A percentile compares a stretch with the other conserved stretches of the same genome.
Conservation (phyloP, 2,329 filamentous ascomycete species). For the Fonsecaea monophora region DNA sequence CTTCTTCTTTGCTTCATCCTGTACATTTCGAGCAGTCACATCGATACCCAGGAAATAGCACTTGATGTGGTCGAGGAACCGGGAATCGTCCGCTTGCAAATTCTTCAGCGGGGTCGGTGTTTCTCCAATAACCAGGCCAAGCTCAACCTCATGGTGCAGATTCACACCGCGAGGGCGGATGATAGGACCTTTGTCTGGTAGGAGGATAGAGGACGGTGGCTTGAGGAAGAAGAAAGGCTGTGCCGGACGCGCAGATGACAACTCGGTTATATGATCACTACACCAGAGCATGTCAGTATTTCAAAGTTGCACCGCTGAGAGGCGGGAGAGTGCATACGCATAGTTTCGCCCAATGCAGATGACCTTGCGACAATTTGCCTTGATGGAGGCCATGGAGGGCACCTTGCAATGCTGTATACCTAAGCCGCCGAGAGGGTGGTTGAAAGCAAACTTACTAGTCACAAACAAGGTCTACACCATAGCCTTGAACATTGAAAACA, state of each 20-base stretch:
- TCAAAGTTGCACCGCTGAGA: slow-evolving; percentile 27
- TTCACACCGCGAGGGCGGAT: slow-evolving; percentile 81
- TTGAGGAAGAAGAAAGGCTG: slow-evolving; percentile 99
- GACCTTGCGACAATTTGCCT: slow-evolving; percentile 70
- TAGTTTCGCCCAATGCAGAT: slow-evolving; percentile 97
- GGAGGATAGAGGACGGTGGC: slow-evolving; percentile 83
- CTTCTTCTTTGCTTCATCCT: slow-evolving; percentile 97
- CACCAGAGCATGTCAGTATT: slow-evolving; percentile 7
- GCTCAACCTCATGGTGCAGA: slow-evolving; percentile 93
- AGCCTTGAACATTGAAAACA: not conserved
- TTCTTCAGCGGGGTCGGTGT: slow-evolving; percentile 76
- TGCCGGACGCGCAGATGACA: slow-evolving; percentile 85
- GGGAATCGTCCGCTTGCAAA: slow-evolving; percentile 63
- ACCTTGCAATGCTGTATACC: not conserved
- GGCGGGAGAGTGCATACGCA: slow-evolving; percentile 65
- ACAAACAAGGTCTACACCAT: not conserved
- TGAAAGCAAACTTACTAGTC: not conserved
- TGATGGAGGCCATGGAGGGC: slow-evolving; percentile 50
- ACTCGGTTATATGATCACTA: slow-evolving; percentile 91
- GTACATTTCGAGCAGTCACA: slow-evolving; percentile 94
- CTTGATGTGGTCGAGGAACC: slow-evolving; percentile 81
- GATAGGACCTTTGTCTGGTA: slow-evolving; percentile 73
- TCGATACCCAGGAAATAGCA: slow-evolving; percentile 91
- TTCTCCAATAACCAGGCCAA: slow-evolving; percentile 75
- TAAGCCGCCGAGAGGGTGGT: not conserved